These are phyloP conservation scores for Neobulgaria alba DNA, from an alignment of 2,329 filamentous ascomycete genomes.

Conservation along the genomic window DNA sequence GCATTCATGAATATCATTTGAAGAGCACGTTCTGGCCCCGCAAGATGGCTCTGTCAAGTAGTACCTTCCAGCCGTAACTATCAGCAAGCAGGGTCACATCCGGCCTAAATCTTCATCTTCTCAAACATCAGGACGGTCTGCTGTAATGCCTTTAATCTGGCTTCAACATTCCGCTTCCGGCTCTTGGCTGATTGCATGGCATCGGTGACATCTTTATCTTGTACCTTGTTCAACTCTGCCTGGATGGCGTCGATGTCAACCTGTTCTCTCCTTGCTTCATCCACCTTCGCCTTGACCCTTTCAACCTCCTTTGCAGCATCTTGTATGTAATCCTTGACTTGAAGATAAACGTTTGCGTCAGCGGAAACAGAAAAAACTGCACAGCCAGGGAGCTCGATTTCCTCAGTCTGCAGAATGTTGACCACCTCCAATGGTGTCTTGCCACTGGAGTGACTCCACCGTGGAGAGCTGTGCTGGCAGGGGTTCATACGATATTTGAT, in stretches of 20 bases:
- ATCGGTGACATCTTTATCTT: slow-evolving; percentile 4
- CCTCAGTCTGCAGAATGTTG: background rate
- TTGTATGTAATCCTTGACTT: slow-evolving; percentile 22
- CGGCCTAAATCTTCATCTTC: slow-evolving; percentile 4
- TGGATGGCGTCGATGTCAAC: slow-evolving; percentile 2
- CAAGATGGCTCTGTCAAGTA: background rate
- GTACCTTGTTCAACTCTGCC: slow-evolving; percentile 4
- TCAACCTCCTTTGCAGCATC: slow-evolving; percentile 4
- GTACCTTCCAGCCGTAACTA: background rate
- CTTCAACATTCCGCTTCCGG: slow-evolving; percentile 5
- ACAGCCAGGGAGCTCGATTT: background rate
- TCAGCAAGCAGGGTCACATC: background rate
- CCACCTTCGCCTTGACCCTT: slow-evolving; percentile 3
- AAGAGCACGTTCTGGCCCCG: too few relatives aligned
- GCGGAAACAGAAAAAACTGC: slow-evolving; percentile 5
- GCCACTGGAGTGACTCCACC: slow-evolving; percentile 3
- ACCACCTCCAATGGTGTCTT: slow-evolving; percentile 4
- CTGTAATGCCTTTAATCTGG: slow-evolving; percentile 4
- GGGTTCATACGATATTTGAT: slow-evolving; percentile 2
- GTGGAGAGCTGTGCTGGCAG: slow-evolving; percentile 3
- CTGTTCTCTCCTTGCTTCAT: slow-evolving; percentile 6
- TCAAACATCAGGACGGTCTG: slow-evolving; percentile 3
- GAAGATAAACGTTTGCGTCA: slow-evolving; percentile 4
- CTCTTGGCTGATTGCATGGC: slow-evolving; percentile 4
- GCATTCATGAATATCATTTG: too few relatives aligned